These are phyloP conservation scores for Moesziomyces aphidis DNA, from an alignment of 1,284 basidiomycete species.

Conservation along the genomic window DNA sequence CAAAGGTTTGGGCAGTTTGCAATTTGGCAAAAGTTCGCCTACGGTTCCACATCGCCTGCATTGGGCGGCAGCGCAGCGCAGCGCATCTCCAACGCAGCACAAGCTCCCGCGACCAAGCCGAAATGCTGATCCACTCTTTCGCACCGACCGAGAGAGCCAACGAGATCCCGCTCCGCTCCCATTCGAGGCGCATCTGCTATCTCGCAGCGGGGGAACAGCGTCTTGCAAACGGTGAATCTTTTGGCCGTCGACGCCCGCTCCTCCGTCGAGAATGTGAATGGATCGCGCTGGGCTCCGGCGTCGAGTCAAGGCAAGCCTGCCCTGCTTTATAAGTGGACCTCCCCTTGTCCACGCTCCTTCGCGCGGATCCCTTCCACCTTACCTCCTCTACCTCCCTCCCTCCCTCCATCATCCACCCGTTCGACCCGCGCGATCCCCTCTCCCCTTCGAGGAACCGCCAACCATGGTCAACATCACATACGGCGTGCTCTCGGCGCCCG, in stretches of 20 bases:
- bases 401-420: slow-evolving; percentile 58
- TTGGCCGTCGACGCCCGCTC: too few relatives aligned
- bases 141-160: too few relatives aligned
- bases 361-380: slow-evolving; percentile 64
- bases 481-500: slow-evolving; percentile 32
- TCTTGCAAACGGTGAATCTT: not conserved
- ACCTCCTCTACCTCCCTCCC: slow-evolving; percentile 44
- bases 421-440: slow-evolving; percentile 34
- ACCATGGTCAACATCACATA: slow-evolving; percentile 60
- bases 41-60: too few relatives aligned
- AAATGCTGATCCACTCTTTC: too few relatives aligned
- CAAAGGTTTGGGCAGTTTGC: too few relatives aligned
- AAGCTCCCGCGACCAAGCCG: too few relatives aligned
- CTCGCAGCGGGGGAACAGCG: not conserved
- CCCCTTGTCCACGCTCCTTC: slow-evolving; percentile 70
- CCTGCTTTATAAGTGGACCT: not conserved
- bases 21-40: too few relatives aligned
- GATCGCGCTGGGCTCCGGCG: too few relatives aligned
- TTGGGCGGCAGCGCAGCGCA: too few relatives aligned
- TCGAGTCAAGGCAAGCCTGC: too few relatives aligned
- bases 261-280: not conserved
- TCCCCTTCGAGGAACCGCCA: not conserved
- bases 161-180: too few relatives aligned
- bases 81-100: too few relatives aligned
- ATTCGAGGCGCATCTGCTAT: not conserved